Conservation (phyloP, 129 eudicot species). For the Flaveria ramosissima region DNA sequence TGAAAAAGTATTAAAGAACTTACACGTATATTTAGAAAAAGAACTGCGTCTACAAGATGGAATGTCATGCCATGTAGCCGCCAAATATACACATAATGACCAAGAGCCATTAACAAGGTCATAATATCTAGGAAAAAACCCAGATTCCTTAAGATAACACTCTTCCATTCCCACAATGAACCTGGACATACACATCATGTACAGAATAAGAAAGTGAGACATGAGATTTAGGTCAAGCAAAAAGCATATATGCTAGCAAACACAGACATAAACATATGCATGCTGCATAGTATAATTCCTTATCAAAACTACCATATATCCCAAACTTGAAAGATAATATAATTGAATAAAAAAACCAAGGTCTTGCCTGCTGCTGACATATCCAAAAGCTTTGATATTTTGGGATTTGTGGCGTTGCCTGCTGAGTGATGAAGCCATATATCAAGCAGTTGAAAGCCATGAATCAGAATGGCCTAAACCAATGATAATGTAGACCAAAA, state of each 20-base stretch:
- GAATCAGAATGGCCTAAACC: constrained; percentile 75
- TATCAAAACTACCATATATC: not conserved
- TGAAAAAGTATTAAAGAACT: constrained; percentile 28
- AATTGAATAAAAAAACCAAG: not conserved
- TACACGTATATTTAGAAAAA: constrained; percentile 87
- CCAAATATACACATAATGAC: constrained; percentile 93
- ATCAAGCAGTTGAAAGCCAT: constrained; percentile 89
- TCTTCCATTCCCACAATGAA: constrained; percentile 87
- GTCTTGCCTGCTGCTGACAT: constrained; percentile 67
- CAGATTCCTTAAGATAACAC: constrained; percentile 66
- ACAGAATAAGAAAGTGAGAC: constrained; percentile 9
- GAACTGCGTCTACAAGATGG: constrained; percentile 90
- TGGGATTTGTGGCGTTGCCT: constrained; percentile 45
- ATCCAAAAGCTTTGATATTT: constrained; percentile 65
- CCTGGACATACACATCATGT: constrained; percentile 48
- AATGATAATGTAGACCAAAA: constrained; percentile 1
- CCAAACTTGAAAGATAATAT: constrained; percentile 8
- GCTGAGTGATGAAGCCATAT: constrained; percentile 78
- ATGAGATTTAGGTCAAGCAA: not conserved
- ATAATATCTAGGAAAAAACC: constrained; percentile 89
- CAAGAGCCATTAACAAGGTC: constrained; percentile 89
- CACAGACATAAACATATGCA: not conserved
- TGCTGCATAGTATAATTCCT: not conserved
- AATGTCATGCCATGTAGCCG: constrained; percentile 99
- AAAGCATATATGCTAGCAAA: not conserved